Evolutionary conservation across 371 early-diverging fungal genomes (phyloP).

Genomic region (Rhizomucor pusillus): DNA sequence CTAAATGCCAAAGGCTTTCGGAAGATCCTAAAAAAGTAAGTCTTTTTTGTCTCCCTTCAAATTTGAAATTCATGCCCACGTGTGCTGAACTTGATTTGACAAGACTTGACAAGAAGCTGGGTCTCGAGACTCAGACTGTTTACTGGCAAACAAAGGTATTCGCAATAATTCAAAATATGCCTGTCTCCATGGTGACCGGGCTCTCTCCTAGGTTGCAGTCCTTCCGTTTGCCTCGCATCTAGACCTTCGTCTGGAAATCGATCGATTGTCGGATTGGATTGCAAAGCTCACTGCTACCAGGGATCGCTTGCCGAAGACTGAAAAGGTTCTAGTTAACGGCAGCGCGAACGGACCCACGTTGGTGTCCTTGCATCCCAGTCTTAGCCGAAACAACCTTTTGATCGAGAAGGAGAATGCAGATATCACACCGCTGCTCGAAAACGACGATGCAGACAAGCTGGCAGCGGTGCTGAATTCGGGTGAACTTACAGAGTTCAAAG

Average conservation of each 20-base stretch:
- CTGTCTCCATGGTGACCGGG: neutral
- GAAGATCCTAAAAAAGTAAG: constrained; percentile 76
- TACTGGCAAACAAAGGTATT: constrained; percentile 57
- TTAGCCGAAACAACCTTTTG: neutral
- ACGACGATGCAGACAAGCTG: neutral
- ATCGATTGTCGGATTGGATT: constrained; percentile 32
- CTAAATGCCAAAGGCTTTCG: constrained; percentile 64
- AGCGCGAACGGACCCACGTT: too few relatives aligned
- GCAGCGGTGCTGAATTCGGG: neutral
- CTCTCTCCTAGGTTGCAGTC: constrained; percentile 24
- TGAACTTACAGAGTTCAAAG: neutral
- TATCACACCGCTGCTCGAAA: too few relatives aligned
- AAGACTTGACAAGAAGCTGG: constrained; percentile 62
- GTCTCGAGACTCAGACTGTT: constrained; percentile 38
- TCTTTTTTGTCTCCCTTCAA: neutral
- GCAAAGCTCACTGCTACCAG: constrained; percentile 9
- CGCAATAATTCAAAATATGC: neutral
- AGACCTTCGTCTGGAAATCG: constrained; percentile 25
- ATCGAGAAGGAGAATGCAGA: neutral
- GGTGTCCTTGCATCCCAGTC: too few relatives aligned
- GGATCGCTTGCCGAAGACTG: constrained; percentile 9
- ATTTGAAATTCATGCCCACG: neutral
- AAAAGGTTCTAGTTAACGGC: neutral
- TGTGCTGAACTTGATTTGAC: constrained; percentile 2
- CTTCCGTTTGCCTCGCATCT: constrained; percentile 34